phyloP scores from a whole-genome alignment of 2,329 filamentous ascomycete genomes.

The Xylariaceae sp. region DNA sequence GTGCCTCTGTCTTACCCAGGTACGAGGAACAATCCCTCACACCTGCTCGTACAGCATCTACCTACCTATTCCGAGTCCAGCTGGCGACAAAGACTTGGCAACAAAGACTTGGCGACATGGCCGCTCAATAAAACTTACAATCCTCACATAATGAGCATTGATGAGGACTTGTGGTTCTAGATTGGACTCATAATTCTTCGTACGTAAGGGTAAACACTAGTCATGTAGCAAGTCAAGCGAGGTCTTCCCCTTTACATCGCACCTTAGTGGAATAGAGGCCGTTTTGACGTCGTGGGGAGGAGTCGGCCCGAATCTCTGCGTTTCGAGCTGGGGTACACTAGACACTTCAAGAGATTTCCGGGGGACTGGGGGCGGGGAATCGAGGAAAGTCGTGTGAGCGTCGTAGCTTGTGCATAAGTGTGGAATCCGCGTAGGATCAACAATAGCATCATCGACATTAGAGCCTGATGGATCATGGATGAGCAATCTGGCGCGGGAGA shows the following conservation, averaged over 20 bases:
- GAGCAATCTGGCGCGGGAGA: background rate
- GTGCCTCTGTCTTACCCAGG: background rate
- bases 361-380: conserved; percentile 3
- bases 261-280: background rate
- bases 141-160: background rate
- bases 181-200: background rate
- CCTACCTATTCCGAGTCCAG: too few relatives aligned
- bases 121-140: too few relatives aligned
- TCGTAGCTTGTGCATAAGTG: background rate
- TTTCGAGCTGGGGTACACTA: conserved; percentile 11
- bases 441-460: background rate
- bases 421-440: background rate
- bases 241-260: background rate
- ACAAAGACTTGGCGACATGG: too few relatives aligned
- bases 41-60: too few relatives aligned
- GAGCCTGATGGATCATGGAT: background rate
- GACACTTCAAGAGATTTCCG: conserved; percentile 4
- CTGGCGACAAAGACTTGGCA: too few relatives aligned
- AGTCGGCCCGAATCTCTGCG: conserved; percentile 19
- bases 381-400: background rate
- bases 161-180: background rate
- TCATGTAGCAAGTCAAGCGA: background rate
- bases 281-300: conserved; percentile 6
- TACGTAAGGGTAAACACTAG: background rate
- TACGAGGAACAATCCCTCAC: too few relatives aligned